Conservation (phyloP, 78 protist species). For the Dictyostelium firmibasis region DNA sequence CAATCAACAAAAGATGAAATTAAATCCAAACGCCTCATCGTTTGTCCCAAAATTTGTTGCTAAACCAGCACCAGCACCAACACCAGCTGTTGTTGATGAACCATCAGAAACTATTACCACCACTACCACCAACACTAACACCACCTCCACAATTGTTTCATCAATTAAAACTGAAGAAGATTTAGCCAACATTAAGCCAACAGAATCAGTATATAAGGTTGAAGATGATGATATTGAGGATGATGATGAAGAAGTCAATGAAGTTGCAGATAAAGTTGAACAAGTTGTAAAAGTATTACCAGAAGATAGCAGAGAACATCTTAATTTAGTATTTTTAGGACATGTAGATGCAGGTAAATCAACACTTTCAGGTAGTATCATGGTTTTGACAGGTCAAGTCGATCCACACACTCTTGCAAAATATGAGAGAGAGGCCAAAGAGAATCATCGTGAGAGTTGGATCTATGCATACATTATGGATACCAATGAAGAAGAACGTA, state of each 20-base stretch:
- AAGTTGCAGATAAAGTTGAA: neutral
- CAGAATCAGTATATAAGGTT: constrained; percentile 57
- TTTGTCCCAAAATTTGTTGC: constrained; percentile 52
- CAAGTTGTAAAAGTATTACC: constrained; percentile 2
- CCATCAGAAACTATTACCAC: neutral
- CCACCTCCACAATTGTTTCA: neutral
- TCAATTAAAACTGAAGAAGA: neutral
- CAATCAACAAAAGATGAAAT: neutral
- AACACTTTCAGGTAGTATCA: constrained; percentile 95
- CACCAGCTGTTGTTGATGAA: neutral
- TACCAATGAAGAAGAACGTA: constrained; percentile 97
- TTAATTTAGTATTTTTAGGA: constrained; percentile 96
- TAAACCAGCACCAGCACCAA: neutral
- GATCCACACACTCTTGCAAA: constrained; percentile 97
- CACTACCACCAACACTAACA: constrained; percentile 16
- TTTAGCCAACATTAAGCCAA: neutral
- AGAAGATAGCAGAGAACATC: constrained; percentile 87
- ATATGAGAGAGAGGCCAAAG: constrained; percentile 97
- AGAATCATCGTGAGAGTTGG: constrained; percentile 96
- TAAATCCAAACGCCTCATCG: constrained; percentile 68
- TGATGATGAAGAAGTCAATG: constrained; percentile 24
- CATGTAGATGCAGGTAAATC: constrained; percentile 98
- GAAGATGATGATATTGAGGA: constrained; percentile 76
- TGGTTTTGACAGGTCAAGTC: constrained; percentile 91
- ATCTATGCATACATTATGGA: constrained; percentile 94